phyloP scores from a whole-genome alignment of 805 yeast genomes.

The Metschnikowia reukaufii region DNA sequence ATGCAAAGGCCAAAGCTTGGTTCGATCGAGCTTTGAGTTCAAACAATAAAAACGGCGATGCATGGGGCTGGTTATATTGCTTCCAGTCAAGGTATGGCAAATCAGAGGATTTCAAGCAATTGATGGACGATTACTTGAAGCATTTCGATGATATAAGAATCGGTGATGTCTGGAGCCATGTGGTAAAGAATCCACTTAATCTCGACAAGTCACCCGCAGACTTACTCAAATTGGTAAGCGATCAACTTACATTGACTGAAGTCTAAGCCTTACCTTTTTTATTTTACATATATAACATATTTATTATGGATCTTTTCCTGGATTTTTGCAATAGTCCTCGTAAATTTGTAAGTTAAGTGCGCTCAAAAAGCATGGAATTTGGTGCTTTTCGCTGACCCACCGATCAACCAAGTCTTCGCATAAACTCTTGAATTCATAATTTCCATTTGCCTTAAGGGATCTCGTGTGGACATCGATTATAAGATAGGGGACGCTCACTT shows the following conservation, averaged over 20 bases:
- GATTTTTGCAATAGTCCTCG: constrained; percentile 34
- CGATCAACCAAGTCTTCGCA: constrained; percentile 54
- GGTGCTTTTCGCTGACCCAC: constrained; percentile 69
- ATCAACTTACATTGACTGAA: constrained; percentile 13
- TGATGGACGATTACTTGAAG: constrained; percentile 1
- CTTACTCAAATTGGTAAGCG: constrained; percentile 36
- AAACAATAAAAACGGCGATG: constrained; percentile 66
- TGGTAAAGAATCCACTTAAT: constrained; percentile 50
- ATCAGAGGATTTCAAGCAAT: constrained; percentile 2
- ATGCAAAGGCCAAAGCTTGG: constrained; percentile 68
- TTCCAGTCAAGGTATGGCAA: constrained; percentile 14
- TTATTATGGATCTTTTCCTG: not conserved
- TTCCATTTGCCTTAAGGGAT: constrained; percentile 52
- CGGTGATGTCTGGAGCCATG: constrained; percentile 60
- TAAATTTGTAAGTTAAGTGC: constrained; percentile 69
- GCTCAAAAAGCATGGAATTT: constrained; percentile 75
- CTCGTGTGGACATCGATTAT: constrained; percentile 57
- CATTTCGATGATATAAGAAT: constrained; percentile 43
- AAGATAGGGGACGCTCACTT: constrained; percentile 40
- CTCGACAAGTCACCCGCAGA: constrained; percentile 42
- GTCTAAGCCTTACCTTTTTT: not conserved
- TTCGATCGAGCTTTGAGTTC: constrained; percentile 63
- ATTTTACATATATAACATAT: too few relatives aligned
- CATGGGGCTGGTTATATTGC: constrained; percentile 64
- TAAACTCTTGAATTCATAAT: constrained; percentile 34